phyloP scores from a whole-genome alignment of 225 moss, liverwort and hornwort genomes.

The Polytrichum formosum region DNA sequence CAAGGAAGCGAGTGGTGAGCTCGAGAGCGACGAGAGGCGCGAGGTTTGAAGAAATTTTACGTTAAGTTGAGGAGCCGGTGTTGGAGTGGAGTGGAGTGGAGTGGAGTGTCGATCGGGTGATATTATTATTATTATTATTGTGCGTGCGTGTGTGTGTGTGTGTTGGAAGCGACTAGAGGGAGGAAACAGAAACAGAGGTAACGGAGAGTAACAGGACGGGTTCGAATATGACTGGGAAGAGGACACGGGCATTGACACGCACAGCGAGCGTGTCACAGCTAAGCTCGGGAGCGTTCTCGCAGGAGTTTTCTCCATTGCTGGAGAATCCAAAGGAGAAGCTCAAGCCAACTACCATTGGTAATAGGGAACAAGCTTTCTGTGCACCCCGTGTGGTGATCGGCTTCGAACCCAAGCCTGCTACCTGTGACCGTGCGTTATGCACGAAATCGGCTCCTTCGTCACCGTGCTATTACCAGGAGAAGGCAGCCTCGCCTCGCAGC shows the following conservation, averaged over 20 bases:
- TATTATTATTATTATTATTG: not conserved
- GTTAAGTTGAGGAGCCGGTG: not conserved
- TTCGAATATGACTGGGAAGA: slow-evolving; percentile 71
- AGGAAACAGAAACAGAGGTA: not conserved
- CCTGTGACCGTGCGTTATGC: slow-evolving; percentile 15
- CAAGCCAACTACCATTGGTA: slow-evolving; percentile 29
- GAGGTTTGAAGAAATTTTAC: not conserved
- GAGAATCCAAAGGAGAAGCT: slow-evolving; percentile 84
- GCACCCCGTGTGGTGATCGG: slow-evolving; percentile 82
- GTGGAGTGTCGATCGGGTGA: not conserved
- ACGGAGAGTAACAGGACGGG: not conserved
- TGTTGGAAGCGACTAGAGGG: not conserved
- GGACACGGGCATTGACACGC: slow-evolving; percentile 77
- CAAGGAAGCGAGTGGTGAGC: no score
- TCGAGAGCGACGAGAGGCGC: no score
- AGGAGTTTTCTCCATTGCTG: slow-evolving; percentile 68
- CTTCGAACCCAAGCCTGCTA: slow-evolving; percentile 71
- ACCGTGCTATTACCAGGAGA: slow-evolving; percentile 25
- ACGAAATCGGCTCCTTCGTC: slow-evolving; percentile 32
- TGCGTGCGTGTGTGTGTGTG: not conserved
- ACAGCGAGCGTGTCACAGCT: slow-evolving; percentile 76
- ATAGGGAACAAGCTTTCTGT: slow-evolving; percentile 1
- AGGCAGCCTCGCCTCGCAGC: slow-evolving; percentile 59
- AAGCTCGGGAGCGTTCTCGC: slow-evolving; percentile 56
- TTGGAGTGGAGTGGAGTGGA: not conserved